Percentiles rank a stretch among this genome's conserved stretches.
Conservation (phyloP, 129 eudicot species). For the Escallonia rubra region DNA sequence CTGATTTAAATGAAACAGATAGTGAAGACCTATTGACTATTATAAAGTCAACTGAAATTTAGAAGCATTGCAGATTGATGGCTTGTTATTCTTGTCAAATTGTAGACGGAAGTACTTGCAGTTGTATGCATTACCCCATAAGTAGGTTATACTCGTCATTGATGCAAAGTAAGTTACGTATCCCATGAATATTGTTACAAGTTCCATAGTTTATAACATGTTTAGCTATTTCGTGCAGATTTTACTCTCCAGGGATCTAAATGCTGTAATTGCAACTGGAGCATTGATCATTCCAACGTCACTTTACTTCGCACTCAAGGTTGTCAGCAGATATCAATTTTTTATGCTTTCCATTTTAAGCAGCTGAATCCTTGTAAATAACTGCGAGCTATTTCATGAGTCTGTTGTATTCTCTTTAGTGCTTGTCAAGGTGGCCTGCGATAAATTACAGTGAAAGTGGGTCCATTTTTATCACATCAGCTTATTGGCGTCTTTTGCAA, state of each 20-base stretch:
- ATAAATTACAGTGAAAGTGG: neutral
- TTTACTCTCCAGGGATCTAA: conserved; percentile 58
- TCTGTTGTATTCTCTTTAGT: neutral
- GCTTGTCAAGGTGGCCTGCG: neutral
- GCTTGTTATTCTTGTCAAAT: neutral
- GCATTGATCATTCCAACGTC: conserved; percentile 84
- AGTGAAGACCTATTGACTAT: neutral
- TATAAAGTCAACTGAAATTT: neutral
- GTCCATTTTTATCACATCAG: neutral
- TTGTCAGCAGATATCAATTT: conserved; percentile 12
- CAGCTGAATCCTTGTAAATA: too few species aligned
- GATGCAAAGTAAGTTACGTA: neutral
- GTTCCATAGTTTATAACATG: neutral
- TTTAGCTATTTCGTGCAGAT: conserved; percentile 50
- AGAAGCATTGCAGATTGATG: neutral
- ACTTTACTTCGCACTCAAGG: conserved; percentile 76
- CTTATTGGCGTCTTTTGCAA: too few species aligned
- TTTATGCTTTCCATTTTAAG: neutral
- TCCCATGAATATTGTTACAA: neutral
- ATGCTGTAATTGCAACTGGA: conserved; percentile 70
- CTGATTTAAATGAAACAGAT: neutral
- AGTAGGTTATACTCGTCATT: neutral
- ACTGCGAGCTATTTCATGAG: neutral
- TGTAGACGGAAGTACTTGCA: neutral
- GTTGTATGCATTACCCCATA: too few species aligned